Evolutionary conservation across 2,329 filamentous ascomycete species (phyloP), one percentile per base, ranked within the genome.

Genomic region (Hyphodiscus sp.): DNA sequence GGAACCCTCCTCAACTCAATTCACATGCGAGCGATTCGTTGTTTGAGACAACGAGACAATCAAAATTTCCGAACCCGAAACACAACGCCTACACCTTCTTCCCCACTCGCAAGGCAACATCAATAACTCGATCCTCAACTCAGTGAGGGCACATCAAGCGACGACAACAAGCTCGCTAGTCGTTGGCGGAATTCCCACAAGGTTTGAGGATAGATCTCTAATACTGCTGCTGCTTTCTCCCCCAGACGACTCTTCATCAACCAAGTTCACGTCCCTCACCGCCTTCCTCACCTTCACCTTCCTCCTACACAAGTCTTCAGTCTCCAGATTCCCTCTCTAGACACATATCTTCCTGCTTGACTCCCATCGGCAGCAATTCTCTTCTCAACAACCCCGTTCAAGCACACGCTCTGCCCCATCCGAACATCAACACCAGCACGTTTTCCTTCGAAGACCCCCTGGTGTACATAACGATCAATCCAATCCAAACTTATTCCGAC

Each of bases 401-500:
- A 67, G 61, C 66, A 68, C 66, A 63, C 61, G 62, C 66, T 63
- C 63, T 61, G 45, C 54, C 62, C 64, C 62, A 60, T 53, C 58
- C 64, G 65, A 68, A 65, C 64, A 60, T 58, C 65, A 76, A 72
- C 87, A 91, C 86, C 87, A 90, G 86, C 89, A 88, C 85, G 86
- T 91, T 92, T 91, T 91, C 86, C 77, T 91, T 89, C 76, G 80
- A 86, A 87, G 85, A 83, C 79, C 82, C 80, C 77, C 80, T 83
- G 88, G 89, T 91, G 87, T 91, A 91, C 79, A 89, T 90, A 90
- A 76, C 71, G 69, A 72, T 71, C 76, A 80, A 79, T 76, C 74
- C 76, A 26, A 26, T 26, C 23, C 23, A 80, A 72, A 76, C 70
- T 74, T 74, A 71, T 75, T 69, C 69, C 74, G 74, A 73, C 64